phyloP scores from a whole-genome alignment of 2,329 filamentous ascomycete genomes.

The Reticulascus tulasneorum region DNA sequence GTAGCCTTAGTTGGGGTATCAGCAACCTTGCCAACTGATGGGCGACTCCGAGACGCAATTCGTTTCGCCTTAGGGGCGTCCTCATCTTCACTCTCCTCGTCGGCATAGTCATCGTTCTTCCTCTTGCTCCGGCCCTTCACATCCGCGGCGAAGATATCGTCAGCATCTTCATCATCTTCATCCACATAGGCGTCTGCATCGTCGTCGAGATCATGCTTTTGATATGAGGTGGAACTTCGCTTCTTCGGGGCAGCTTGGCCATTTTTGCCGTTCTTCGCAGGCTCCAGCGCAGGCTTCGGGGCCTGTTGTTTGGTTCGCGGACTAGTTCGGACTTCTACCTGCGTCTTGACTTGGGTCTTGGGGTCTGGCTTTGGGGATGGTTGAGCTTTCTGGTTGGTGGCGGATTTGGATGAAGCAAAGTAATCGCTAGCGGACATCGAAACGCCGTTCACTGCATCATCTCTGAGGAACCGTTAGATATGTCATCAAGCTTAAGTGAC shows the following conservation, averaged over 20 bases:
- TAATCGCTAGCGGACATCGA: constrained; percentile 55
- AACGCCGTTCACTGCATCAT: constrained; percentile 42
- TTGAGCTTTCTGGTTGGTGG: constrained; percentile 32
- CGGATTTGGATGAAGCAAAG: constrained; percentile 44
- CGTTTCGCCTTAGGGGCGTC: constrained; percentile 57
- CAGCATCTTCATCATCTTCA: constrained; percentile 67
- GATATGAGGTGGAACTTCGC: constrained; percentile 34
- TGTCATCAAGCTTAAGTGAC: constrained; percentile 1
- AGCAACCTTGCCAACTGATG: too few species aligned
- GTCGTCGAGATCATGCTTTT: constrained; percentile 39
- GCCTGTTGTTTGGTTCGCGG: constrained; percentile 42
- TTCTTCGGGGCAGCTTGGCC: constrained; percentile 31
- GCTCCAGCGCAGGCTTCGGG: constrained; percentile 21
- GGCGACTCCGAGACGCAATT: constrained; percentile 39
- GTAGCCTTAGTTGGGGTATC: constrained; percentile 20
- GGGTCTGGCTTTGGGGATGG: constrained; percentile 36
- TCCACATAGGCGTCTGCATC: constrained; percentile 59
- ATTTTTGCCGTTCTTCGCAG: constrained; percentile 24
- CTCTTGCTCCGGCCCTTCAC: constrained; percentile 61
- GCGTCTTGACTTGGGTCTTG: constrained; percentile 33
- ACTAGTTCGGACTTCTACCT: constrained; percentile 47
- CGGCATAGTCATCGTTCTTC: constrained; percentile 71
- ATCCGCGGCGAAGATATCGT: constrained; percentile 79
- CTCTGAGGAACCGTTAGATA: constrained; percentile 20
- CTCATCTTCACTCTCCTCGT: constrained; percentile 71